Conservation (phyloP, 495 filamentous ascomycete species). For the Trypethelium eluteriae region DNA sequence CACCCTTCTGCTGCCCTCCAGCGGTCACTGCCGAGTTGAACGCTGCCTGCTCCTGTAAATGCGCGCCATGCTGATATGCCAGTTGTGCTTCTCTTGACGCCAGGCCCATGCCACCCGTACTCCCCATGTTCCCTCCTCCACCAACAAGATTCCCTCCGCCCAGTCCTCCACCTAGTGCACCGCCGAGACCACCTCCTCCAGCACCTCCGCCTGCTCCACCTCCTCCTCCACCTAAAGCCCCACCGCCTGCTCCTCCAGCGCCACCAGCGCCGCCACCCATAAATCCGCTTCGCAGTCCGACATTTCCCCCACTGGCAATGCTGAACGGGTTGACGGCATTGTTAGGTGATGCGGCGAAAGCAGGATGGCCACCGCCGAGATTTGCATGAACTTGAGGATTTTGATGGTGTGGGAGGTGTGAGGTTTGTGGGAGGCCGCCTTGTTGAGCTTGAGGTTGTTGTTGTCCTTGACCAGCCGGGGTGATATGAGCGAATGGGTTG, state of each 20-base stretch:
- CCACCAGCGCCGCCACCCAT: not conserved
- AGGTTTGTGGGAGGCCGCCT: conserved; percentile 34
- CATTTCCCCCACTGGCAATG: not conserved
- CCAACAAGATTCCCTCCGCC: not conserved
- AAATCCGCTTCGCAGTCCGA: not conserved
- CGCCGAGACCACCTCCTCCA: conserved; percentile 21
- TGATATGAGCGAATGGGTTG: conserved; percentile 45
- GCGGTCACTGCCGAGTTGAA: conserved; percentile 23
- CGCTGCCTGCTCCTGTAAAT: conserved; percentile 59
- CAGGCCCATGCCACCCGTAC: conserved; percentile 57
- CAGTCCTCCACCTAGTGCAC: not conserved
- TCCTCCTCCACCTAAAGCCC: conserved; percentile 49
- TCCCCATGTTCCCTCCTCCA: conserved; percentile 5
- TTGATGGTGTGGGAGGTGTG: conserved; percentile 46
- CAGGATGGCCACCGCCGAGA: conserved; percentile 49
- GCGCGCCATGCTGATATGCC: conserved; percentile 71
- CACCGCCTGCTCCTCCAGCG: conserved; percentile 26
- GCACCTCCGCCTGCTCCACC: conserved; percentile 15
- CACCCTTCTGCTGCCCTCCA: conserved; percentile 47
- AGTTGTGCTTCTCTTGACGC: conserved; percentile 84
- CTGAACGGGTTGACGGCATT: conserved; percentile 5
- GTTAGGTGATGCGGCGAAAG: conserved; percentile 39
- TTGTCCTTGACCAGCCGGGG: conserved; percentile 15
- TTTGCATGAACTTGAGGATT: conserved; percentile 36
- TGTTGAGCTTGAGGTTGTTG: not conserved